phyloP scores from a whole-genome alignment of 805 yeast species.

The Barnettozyma vustinii region DNA sequence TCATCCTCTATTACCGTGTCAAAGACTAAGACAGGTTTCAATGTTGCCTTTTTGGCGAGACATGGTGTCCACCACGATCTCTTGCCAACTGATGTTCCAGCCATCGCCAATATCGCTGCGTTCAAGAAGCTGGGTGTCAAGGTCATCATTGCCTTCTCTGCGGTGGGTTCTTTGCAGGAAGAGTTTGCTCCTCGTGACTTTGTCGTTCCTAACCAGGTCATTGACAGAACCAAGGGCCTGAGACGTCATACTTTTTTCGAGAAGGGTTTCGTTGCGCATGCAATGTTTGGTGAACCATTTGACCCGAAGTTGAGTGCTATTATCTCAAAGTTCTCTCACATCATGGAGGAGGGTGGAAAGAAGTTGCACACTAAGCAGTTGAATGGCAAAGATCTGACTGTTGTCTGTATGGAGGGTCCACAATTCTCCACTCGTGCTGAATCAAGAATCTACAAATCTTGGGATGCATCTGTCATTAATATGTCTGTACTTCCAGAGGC shows the following conservation, averaged over 20 bases:
- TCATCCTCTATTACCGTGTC: conserved; percentile 91
- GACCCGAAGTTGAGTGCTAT: conserved; percentile 66
- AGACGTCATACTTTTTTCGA: conserved; percentile 82
- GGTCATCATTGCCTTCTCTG: conserved; percentile 87
- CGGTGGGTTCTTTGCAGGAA: conserved; percentile 91
- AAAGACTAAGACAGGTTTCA: conserved; percentile 68
- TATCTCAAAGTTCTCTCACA: conserved; percentile 53
- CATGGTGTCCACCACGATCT: conserved; percentile 89
- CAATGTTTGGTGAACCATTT: conserved; percentile 95
- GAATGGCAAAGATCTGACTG: conserved; percentile 69
- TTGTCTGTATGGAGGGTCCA: conserved; percentile 99
- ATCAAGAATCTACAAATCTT: conserved; percentile 73
- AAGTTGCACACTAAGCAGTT: conserved; percentile 62
- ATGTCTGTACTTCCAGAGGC: conserved; percentile 98
- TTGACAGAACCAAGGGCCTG: conserved; percentile 95
- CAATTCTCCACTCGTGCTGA: conserved; percentile 97
- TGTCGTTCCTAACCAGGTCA: conserved; percentile 92
- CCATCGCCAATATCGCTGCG: conserved; percentile 93
- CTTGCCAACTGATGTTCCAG: conserved; percentile 89
- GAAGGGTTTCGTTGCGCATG: conserved; percentile 93
- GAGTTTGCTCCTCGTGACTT: conserved; percentile 93
- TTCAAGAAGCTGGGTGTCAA: conserved; percentile 81
- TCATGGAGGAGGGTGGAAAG: conserved; percentile 43
- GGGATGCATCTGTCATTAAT: conserved; percentile 94
- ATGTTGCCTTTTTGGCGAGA: conserved; percentile 90